Evolutionary conservation across 805 yeast species (phyloP).

Genomic region (Candida cerambycidarum): DNA sequence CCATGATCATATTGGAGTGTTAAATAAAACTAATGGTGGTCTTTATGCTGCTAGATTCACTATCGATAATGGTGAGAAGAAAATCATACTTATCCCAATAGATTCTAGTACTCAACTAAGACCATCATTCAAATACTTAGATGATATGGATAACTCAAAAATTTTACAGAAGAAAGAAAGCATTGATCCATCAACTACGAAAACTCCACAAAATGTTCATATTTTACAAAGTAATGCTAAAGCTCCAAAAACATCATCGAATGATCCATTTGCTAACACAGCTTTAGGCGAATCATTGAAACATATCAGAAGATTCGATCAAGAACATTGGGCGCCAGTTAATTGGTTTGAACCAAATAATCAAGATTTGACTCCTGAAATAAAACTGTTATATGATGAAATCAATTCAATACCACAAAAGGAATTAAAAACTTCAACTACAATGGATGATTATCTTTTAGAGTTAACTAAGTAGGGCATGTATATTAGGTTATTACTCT

Average conservation of each 20-base stretch:
- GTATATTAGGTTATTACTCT: too few relatives aligned
- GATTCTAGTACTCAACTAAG: constrained; percentile 72
- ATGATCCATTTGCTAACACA: constrained; percentile 18
- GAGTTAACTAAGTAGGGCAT: constrained; percentile 20
- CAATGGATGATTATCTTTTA: constrained; percentile 26
- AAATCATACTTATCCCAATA: constrained; percentile 63
- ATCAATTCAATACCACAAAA: too few relatives aligned
- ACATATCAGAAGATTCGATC: constrained; percentile 39
- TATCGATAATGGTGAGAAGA: constrained; percentile 21
- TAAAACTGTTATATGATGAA: too few relatives aligned
- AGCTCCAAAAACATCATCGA: constrained; percentile 13
- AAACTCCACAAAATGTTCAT: constrained; percentile 33
- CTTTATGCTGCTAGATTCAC: constrained; percentile 34
- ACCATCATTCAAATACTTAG: constrained; percentile 79
- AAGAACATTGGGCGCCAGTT: constrained; percentile 39
- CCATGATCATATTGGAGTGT: constrained; percentile 72
- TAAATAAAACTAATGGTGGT: constrained; percentile 52
- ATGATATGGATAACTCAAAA: constrained; percentile 51
- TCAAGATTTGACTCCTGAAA: too few relatives aligned
- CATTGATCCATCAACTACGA: constrained; percentile 22
- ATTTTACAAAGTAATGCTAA: constrained; percentile 44
- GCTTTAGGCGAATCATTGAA: constrained; percentile 41
- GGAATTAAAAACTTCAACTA: constrained; percentile 21
- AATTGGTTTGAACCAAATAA: too few relatives aligned
- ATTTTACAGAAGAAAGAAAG: constrained; percentile 37